Conservation (phyloP, 176 grass and related monocot species). For the Paspalum vaginatum region DNA sequence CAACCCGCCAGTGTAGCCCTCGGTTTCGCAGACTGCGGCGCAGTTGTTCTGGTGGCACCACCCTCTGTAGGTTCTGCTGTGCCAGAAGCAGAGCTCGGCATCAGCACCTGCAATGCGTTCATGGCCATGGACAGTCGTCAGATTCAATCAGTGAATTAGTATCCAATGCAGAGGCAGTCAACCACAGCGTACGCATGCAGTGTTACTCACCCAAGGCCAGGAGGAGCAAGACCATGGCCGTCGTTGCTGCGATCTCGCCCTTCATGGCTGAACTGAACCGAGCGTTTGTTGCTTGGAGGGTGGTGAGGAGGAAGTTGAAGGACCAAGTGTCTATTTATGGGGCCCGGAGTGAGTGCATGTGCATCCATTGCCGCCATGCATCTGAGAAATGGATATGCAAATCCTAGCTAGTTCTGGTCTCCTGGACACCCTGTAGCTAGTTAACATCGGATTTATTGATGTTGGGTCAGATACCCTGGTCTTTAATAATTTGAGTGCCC, state of each 20-base stretch:
- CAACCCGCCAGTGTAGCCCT: not conserved
- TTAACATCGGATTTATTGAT: too few species aligned
- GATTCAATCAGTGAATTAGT: not conserved
- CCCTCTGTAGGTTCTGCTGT: not conserved
- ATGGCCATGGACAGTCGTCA: not conserved
- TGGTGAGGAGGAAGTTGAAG: not conserved
- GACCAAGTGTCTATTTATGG: not conserved
- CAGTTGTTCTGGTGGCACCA: not conserved
- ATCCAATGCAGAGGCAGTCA: too few species aligned
- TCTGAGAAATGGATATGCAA: not conserved
- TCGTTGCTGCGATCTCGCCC: not conserved
- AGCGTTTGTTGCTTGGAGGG: not conserved
- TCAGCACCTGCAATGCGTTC: not conserved
- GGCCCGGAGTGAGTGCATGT: too few species aligned
- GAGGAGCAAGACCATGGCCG: constrained; percentile 15
- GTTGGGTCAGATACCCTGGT: too few species aligned
- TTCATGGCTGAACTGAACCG: not conserved
- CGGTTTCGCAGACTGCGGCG: not conserved
- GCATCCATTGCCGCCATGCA: not conserved
- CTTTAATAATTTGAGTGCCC: not conserved
- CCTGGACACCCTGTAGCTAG: not conserved
- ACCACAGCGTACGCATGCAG: too few species aligned
- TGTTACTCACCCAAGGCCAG: not conserved
- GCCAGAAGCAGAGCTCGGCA: not conserved
- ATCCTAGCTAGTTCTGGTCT: too few species aligned